phyloP scores from a whole-genome alignment of 2,329 filamentous ascomycete genomes.

The Fusarium citri region DNA sequence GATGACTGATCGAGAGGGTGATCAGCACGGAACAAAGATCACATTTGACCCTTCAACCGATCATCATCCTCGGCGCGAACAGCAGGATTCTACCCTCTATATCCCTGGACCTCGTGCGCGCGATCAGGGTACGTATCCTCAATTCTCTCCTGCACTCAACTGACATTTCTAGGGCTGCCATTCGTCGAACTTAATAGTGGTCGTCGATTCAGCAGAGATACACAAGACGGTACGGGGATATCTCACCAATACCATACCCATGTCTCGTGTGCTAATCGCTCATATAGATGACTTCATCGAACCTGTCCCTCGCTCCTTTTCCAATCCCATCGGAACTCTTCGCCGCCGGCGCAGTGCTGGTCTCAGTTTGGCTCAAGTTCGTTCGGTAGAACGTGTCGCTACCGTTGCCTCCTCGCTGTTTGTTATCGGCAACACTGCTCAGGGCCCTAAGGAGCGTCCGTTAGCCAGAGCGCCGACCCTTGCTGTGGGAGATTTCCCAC shows the following conservation, averaged over 20 bases:
- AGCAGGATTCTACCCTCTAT: constrained; percentile 45
- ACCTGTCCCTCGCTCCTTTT: constrained; percentile 24
- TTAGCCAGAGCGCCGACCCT: constrained; percentile 24
- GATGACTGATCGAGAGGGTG: neutral
- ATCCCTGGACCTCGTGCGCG: constrained; percentile 51
- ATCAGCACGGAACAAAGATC: constrained; percentile 35
- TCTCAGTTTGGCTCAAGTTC: constrained; percentile 46
- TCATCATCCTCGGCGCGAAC: constrained; percentile 43
- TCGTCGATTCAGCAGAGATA: constrained; percentile 38
- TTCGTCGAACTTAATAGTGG: constrained; percentile 44
- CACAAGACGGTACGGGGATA: constrained; percentile 18
- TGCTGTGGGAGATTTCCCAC: constrained; percentile 49
- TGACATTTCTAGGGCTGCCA: constrained; percentile 41
- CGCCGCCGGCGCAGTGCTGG: constrained; percentile 43
- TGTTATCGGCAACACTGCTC: constrained; percentile 48
- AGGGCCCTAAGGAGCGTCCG: constrained; percentile 32
- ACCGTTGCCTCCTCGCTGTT: constrained; percentile 55
- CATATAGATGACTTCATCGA: constrained; percentile 38
- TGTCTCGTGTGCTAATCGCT: neutral
- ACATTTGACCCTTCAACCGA: constrained; percentile 47
- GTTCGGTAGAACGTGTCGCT: constrained; percentile 52
- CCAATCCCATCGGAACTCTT: constrained; percentile 21
- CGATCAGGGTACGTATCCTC: constrained; percentile 41
- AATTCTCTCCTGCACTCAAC: neutral
- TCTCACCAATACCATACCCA: neutral